phyloP scores from a whole-genome alignment of 2,329 filamentous ascomycete species.

The Hypoxylon sp. region DNA sequence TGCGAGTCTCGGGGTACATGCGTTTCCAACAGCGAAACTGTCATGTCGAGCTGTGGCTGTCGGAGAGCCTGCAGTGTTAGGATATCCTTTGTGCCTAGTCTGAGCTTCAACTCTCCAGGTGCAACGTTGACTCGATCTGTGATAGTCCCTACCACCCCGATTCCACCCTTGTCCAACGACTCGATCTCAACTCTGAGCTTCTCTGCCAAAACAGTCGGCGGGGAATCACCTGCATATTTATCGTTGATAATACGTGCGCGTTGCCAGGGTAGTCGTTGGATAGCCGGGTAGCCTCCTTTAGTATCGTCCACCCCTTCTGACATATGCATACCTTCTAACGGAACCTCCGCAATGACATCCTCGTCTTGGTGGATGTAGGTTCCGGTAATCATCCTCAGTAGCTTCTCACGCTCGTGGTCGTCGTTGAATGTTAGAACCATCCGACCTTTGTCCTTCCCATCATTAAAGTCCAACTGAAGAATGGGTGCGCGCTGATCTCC shows the following conservation, averaged over 20 bases:
- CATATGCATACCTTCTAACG: slow-evolving; percentile 73
- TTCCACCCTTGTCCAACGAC: slow-evolving; percentile 66
- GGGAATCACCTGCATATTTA: slow-evolving; percentile 70
- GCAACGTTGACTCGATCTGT: slow-evolving; percentile 87
- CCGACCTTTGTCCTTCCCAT: slow-evolving; percentile 72
- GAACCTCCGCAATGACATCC: slow-evolving; percentile 75
- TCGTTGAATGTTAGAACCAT: slow-evolving; percentile 84
- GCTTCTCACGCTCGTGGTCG: slow-evolving; percentile 73
- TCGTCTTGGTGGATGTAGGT: slow-evolving; percentile 76
- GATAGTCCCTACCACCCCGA: slow-evolving; percentile 69
- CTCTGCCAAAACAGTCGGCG: slow-evolving; percentile 80
- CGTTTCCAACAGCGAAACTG: slow-evolving; percentile 78
- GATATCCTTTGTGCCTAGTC: slow-evolving; percentile 71
- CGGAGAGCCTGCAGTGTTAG: slow-evolving; percentile 75
- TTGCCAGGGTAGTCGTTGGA: slow-evolving; percentile 71
- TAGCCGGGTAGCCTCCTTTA: slow-evolving; percentile 61
- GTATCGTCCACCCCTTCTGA: slow-evolving; percentile 63
- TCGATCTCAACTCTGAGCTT: slow-evolving; percentile 80
- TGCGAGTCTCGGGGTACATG: slow-evolving; percentile 71
- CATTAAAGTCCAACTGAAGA: slow-evolving; percentile 77
- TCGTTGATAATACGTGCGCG: slow-evolving; percentile 78
- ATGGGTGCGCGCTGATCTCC: slow-evolving; percentile 77
- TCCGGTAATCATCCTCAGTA: slow-evolving; percentile 80
- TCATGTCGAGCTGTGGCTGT: slow-evolving; percentile 80
- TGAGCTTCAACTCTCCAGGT: slow-evolving; percentile 77